Percentiles rank a stretch among this genome's conserved stretches.
phyloP scores from a whole-genome alignment of 129 eudicot genomes.

The Flaveria trinervia region DNA sequence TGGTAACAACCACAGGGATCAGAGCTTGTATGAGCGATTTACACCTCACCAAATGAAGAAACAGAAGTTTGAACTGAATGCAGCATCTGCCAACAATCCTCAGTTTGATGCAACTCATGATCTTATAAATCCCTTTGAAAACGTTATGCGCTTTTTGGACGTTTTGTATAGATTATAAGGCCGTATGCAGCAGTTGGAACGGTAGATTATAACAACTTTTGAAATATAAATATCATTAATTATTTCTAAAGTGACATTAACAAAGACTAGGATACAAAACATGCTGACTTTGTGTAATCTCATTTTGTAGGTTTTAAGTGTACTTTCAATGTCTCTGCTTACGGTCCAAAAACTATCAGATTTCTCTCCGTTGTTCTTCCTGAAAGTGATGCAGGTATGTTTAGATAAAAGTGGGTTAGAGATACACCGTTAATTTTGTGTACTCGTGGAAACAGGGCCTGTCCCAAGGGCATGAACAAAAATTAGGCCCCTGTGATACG shows the following conservation, averaged over 20 bases:
- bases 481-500: too few species aligned
- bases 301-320: slow-evolving; percentile 26
- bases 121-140: slow-evolving; percentile 7
- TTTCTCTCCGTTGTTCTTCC: slow-evolving; percentile 28
- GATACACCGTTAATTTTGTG: too few species aligned
- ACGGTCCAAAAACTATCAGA: slow-evolving; percentile 21
- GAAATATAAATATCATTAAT: not conserved
- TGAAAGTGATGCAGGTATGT: slow-evolving; percentile 27
- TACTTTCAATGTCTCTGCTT: slow-evolving; percentile 32
- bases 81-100: slow-evolving; percentile 20
- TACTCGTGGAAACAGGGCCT: too few species aligned
- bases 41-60: not conserved
- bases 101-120: slow-evolving; percentile 28
- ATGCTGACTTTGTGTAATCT: not conserved
- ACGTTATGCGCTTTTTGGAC: not conserved
- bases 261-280: not conserved
- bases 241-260: not conserved
- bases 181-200: slow-evolving; percentile 38
- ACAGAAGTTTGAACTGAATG: slow-evolving; percentile 23
- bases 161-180: slow-evolving; percentile 29
- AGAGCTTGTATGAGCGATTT: slow-evolving; percentile 11
- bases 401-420: not conserved
- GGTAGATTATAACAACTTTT: slow-evolving; percentile 8
- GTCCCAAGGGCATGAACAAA: too few species aligned
- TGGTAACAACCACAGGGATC: not conserved